Conservation (phyloP, 768 basidiomycete species). For the Cystofilobasidium capitatum region DNA sequence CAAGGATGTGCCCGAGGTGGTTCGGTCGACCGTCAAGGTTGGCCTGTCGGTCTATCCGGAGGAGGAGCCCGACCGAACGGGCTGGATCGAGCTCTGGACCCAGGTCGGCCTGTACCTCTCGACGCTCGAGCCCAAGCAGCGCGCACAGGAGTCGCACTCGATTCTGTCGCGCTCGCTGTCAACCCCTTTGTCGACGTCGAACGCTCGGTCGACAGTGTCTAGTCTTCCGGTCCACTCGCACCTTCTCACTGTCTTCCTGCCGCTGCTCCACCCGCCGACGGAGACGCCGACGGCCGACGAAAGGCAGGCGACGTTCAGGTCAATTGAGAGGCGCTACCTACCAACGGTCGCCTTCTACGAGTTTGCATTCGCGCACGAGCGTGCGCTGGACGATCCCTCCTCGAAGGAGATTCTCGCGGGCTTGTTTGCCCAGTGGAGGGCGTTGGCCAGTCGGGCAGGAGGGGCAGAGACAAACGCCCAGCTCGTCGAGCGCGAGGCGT, state of each 20-base stretch:
- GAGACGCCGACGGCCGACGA: not conserved
- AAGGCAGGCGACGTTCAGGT: not conserved
- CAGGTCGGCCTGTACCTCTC: constrained; percentile 13
- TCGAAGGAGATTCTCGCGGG: constrained; percentile 11
- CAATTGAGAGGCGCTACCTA: constrained; percentile 11
- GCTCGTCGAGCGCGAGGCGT: not conserved
- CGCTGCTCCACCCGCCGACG: constrained; percentile 18
- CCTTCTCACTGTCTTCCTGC: constrained; percentile 23
- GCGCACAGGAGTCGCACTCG: not conserved
- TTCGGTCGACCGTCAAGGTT: not conserved
- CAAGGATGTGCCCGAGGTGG: not conserved
- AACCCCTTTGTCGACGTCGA: constrained; percentile 8
- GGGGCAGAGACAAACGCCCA: constrained; percentile 1
- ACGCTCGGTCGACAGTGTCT: not conserved
- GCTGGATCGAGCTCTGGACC: constrained; percentile 19
- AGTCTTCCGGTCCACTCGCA: constrained; percentile 22
- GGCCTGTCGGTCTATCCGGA: constrained; percentile 13
- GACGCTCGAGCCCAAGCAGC: not conserved
- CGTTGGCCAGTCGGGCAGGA: not conserved
- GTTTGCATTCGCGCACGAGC: constrained; percentile 24
- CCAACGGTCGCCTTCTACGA: constrained; percentile 25
- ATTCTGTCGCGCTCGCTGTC: constrained; percentile 18
- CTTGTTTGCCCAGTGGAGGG: constrained; percentile 19
- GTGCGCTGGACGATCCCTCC: constrained; percentile 1
- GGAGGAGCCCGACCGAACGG: constrained; percentile 17